Conservation (phyloP, 169 alveolate species). For the Eimeria praecox region DNA sequence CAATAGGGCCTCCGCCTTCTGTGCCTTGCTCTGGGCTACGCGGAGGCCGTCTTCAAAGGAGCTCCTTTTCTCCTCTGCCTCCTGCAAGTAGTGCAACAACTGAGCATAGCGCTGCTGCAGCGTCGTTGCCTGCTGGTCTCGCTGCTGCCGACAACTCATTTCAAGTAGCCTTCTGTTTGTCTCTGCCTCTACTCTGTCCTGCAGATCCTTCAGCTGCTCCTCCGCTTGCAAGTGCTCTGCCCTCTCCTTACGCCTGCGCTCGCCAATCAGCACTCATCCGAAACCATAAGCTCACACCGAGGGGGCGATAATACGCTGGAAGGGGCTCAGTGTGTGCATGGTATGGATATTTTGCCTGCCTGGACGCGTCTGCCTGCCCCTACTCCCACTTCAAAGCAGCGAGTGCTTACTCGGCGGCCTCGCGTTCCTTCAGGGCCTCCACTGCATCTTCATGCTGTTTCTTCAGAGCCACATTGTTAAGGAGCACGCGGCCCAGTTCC, state of each 20-base stretch:
- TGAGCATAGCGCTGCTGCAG: slow-evolving; percentile 74
- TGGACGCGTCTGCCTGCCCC: background rate
- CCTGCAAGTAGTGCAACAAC: slow-evolving; percentile 69
- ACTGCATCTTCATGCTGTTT: slow-evolving; percentile 36
- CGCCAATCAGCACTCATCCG: slow-evolving; percentile 1
- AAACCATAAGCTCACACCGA: background rate
- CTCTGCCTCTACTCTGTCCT: slow-evolving; percentile 22
- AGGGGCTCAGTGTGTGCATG: background rate
- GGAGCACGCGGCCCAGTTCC: slow-evolving; percentile 2
- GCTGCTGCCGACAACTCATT: slow-evolving; percentile 70
- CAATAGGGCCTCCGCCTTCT: slow-evolving; percentile 70
- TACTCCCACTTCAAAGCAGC: background rate
- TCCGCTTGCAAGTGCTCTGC: slow-evolving; percentile 63
- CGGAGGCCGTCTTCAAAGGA: slow-evolving; percentile 76
- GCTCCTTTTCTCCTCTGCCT: slow-evolving; percentile 76
- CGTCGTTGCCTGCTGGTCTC: slow-evolving; percentile 49
- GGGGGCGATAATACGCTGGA: background rate
- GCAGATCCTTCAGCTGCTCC: slow-evolving; percentile 70
- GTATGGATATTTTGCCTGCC: background rate
- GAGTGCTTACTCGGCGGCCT: slow-evolving; percentile 29
- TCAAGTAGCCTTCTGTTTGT: background rate
- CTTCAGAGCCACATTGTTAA: slow-evolving; percentile 30
- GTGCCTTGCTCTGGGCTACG: slow-evolving; percentile 48
- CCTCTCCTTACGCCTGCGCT: slow-evolving; percentile 44
- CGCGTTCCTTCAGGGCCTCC: slow-evolving; percentile 15